phyloP scores from a whole-genome alignment of 1,284 basidiomycete species.

The Pholiota adiposa region DNA sequence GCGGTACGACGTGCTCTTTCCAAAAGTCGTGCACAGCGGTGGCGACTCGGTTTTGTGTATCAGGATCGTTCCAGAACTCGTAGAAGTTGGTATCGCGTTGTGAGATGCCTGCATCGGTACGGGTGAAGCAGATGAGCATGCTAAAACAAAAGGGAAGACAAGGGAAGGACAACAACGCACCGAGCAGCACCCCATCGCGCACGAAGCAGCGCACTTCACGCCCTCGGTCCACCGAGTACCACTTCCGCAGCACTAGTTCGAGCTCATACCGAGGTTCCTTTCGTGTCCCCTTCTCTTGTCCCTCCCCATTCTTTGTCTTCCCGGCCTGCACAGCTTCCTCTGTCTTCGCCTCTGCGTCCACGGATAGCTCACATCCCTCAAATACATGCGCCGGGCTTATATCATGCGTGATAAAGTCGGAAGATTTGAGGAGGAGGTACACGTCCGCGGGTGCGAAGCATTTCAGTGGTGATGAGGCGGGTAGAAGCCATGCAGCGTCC shows the following conservation, averaged over 20 bases:
- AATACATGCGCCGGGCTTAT: slow-evolving; percentile 66
- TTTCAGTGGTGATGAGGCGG: slow-evolving; percentile 84
- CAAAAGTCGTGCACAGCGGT: slow-evolving; percentile 67
- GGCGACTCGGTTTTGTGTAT: slow-evolving; percentile 58
- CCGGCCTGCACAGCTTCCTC: neutral
- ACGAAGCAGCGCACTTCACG: slow-evolving; percentile 92
- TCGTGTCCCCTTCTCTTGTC: neutral
- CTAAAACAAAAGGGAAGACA: too few species aligned
- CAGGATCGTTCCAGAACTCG: slow-evolving; percentile 77
- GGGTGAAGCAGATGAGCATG: too few species aligned
- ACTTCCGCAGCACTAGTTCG: slow-evolving; percentile 92
- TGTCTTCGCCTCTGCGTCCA: too few species aligned
- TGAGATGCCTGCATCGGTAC: slow-evolving; percentile 72
- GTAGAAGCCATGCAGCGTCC: slow-evolving; percentile 94
- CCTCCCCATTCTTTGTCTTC: too few species aligned
- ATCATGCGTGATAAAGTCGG: slow-evolving; percentile 89
- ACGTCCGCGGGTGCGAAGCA: slow-evolving; percentile 90
- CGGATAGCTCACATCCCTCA: slow-evolving; percentile 61
- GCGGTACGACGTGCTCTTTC: slow-evolving; percentile 61
- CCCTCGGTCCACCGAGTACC: slow-evolving; percentile 85
- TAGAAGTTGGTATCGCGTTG: slow-evolving; percentile 94
- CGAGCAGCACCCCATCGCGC: slow-evolving; percentile 66
- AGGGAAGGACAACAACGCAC: slow-evolving; percentile 45
- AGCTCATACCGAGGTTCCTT: slow-evolving; percentile 53
- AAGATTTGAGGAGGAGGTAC: slow-evolving; percentile 92